Evolutionary conservation across 768 basidiomycete genomes (phyloP).

Genomic region (Hericium erinaceus): DNA sequence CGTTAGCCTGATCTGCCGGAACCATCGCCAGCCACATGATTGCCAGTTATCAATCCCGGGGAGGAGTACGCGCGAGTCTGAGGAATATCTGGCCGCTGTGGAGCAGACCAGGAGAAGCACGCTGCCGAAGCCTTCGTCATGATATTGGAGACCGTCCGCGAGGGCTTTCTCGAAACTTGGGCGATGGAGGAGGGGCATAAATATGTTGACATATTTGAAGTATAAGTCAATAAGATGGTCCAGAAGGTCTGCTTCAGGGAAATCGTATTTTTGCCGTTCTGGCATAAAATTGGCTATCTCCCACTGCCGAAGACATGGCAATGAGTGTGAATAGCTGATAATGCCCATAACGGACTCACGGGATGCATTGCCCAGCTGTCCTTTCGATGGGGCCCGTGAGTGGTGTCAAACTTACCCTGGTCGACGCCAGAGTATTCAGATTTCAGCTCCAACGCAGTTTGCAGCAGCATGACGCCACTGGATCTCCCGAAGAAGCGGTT

Average conservation of each 20-base stretch:
- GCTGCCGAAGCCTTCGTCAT: conserved; percentile 8
- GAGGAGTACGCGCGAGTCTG: conserved; percentile 6
- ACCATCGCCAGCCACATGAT: conserved; percentile 38
- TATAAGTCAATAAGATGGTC: conserved; percentile 3
- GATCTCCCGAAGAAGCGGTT: conserved; percentile 14
- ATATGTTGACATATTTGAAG: conserved; percentile 2
- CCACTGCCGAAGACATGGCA: conserved; percentile 2
- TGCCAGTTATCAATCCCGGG: conserved; percentile 14
- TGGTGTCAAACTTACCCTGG: not conserved
- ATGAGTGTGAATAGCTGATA: not conserved
- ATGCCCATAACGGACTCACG: not conserved
- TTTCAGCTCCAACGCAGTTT: conserved; percentile 5
- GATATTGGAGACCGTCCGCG: conserved; percentile 3
- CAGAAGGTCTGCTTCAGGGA: conserved; percentile 12
- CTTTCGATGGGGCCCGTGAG: not conserved
- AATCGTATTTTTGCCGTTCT: not conserved
- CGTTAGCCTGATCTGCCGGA: conserved; percentile 50
- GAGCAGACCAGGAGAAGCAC: conserved; percentile 12
- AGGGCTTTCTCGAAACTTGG: conserved; percentile 8
- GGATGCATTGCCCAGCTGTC: conserved; percentile 10
- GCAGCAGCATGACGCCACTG: conserved; percentile 8
- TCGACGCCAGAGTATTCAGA: not conserved
- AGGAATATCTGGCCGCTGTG: conserved; percentile 5
- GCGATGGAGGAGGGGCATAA: conserved; percentile 11
- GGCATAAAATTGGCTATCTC: conserved; percentile 3